Evolutionary conservation across 345 rosid genomes (phyloP).

Genomic region (Mangifera indica): DNA sequence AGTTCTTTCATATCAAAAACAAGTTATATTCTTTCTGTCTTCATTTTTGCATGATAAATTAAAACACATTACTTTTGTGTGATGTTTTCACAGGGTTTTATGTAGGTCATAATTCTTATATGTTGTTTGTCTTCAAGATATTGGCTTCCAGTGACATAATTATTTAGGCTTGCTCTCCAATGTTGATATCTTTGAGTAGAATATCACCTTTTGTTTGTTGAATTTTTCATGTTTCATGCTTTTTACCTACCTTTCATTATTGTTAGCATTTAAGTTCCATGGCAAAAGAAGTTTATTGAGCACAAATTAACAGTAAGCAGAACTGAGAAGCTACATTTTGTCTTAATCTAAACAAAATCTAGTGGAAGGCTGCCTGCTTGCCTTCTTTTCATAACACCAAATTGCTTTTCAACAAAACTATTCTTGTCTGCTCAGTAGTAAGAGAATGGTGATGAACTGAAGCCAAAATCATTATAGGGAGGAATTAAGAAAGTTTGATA

Average conservation of each 20-base stretch:
- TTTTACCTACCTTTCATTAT: not conserved
- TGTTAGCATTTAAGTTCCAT: not conserved
- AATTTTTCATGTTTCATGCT: not conserved
- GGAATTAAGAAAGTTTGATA: slow-evolving; percentile 10
- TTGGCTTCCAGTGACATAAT: not conserved
- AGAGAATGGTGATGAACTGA: slow-evolving; percentile 2
- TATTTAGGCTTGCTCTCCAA: not conserved
- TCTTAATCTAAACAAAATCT: not conserved
- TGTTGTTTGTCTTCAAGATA: not conserved
- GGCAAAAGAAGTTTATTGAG: not conserved
- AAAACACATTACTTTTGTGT: not conserved
- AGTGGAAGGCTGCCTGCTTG: not conserved
- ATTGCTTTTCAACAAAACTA: not conserved
- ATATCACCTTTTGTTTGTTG: too few relatives aligned
- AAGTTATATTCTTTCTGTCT: not conserved
- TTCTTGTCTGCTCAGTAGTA: slow-evolving; percentile 10
- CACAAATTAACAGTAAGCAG: not conserved
- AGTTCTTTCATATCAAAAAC: not conserved
- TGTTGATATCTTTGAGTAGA: too few relatives aligned
- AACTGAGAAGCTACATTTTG: not conserved
- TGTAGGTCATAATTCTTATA: not conserved
- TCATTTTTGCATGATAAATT: not conserved
- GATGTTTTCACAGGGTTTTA: not conserved
- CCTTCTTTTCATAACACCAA: not conserved
- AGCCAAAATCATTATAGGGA: not conserved